phyloP scores from a whole-genome alignment of 139 green algal species.

The Coelastrella sp. region DNA sequence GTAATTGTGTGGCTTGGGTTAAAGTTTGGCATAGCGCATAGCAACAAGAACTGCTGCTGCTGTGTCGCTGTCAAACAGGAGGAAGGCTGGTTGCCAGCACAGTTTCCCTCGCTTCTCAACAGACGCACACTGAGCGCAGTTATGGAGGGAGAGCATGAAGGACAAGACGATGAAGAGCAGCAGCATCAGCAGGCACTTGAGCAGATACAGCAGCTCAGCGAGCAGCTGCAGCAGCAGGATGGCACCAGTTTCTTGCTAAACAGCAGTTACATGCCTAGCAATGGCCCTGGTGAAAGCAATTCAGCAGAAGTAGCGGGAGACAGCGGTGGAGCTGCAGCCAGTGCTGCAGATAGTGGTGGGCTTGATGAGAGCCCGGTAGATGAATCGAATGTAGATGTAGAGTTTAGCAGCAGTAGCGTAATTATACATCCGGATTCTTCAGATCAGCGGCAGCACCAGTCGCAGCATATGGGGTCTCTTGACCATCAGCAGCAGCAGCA shows the following conservation, averaged over 20 bases:
- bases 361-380: background rate
- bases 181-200: background rate
- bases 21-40: no score
- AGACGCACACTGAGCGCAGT: constrained; percentile 29
- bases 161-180: constrained; percentile 8
- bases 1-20: no score
- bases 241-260: background rate
- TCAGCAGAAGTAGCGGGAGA: background rate
- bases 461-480: background rate
- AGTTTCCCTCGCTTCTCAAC: constrained; percentile 1
- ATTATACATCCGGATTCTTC: background rate
- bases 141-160: constrained; percentile 20
- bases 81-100: background rate
- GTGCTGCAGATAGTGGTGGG: background rate
- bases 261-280: background rate
- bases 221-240: background rate
- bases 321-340: background rate
- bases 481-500: background rate
- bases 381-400: background rate
- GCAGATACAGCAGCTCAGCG: background rate
- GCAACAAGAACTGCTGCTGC: no score
- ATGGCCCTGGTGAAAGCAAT: no score
- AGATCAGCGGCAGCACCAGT: constrained; percentile 4
- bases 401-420: background rate
- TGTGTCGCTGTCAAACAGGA: background rate